These are phyloP conservation scores for Pleomassaria siparia DNA, from an alignment of 2,329 filamentous ascomycete genomes.

Conservation along the genomic window DNA sequence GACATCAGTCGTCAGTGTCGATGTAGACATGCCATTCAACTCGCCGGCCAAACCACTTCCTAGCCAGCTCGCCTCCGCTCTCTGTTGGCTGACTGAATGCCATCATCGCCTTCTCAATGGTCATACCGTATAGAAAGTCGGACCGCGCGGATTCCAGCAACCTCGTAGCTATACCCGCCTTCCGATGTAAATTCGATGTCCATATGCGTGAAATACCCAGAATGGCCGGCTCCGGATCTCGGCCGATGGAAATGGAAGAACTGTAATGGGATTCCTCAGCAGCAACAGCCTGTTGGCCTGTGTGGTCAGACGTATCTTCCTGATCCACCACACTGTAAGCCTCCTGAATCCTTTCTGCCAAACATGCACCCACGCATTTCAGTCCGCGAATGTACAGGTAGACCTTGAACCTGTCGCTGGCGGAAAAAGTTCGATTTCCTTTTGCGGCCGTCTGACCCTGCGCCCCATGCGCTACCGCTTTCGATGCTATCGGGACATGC, in stretches of 20 bases:
- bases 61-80: conserved; percentile 59
- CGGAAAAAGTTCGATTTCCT: conserved; percentile 26
- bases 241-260: conserved; percentile 48
- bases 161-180: conserved; percentile 59
- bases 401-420: conserved; percentile 56
- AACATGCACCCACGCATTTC: conserved; percentile 63
- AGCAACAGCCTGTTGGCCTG: conserved; percentile 14
- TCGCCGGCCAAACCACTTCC: conserved; percentile 58
- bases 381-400: conserved; percentile 63
- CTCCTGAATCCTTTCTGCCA: conserved; percentile 63
- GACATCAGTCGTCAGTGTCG: conserved; percentile 52
- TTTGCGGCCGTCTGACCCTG: conserved; percentile 32
- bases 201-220: conserved; percentile 67
- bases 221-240: conserved; percentile 49
- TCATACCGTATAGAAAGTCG: conserved; percentile 59
- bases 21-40: conserved; percentile 64
- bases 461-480: conserved; percentile 14
- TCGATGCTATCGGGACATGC: conserved; percentile 14
- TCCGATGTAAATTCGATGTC: conserved; percentile 59
- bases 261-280: conserved; percentile 20
- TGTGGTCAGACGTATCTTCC: conserved; percentile 19
- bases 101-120: conserved; percentile 56
- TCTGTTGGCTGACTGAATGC: conserved; percentile 69
- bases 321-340: conserved; percentile 53
- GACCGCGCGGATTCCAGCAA: conserved; percentile 59